Conservation (phyloP, 2,329 filamentous ascomycete species). For the Ceratocystis smalleyi region DNA sequence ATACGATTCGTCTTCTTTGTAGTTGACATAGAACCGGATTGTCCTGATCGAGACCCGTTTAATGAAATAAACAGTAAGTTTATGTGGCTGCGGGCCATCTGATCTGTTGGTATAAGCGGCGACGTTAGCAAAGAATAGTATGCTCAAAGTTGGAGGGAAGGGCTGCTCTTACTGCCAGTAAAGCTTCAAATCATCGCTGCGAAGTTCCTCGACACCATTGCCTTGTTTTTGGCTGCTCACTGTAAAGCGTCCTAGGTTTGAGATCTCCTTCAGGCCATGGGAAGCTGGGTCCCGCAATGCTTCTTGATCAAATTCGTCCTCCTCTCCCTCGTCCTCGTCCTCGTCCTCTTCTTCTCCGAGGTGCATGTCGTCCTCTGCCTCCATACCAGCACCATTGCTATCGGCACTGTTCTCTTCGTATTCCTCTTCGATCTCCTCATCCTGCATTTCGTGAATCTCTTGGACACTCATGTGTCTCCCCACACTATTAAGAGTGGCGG, state of each 20-base stretch:
- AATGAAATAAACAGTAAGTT: constrained; percentile 72
- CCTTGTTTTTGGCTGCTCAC: constrained; percentile 70
- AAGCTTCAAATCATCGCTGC: constrained; percentile 53
- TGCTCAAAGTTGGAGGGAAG: not conserved
- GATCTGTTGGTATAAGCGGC: constrained; percentile 35
- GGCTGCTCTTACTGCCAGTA: constrained; percentile 59
- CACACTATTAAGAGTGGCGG: not conserved
- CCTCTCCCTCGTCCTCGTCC: constrained; percentile 22
- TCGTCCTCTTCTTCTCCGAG: constrained; percentile 21
- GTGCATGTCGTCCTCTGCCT: constrained; percentile 17
- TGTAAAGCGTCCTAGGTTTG: constrained; percentile 67
- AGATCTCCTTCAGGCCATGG: constrained; percentile 61
- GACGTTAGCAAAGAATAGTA: constrained; percentile 4
- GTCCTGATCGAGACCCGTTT: constrained; percentile 65
- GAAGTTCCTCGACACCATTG: constrained; percentile 60
- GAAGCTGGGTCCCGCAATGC: constrained; percentile 37
- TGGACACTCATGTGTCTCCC: constrained; percentile 5
- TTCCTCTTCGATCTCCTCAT: constrained; percentile 19
- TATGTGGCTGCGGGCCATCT: constrained; percentile 70
- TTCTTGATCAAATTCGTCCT: constrained; percentile 23
- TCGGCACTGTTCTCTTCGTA: constrained; percentile 19
- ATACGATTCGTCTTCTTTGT: constrained; percentile 85
- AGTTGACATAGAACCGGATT: constrained; percentile 77
- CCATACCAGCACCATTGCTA: constrained; percentile 17
- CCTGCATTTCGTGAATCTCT: constrained; percentile 17